Evolutionary conservation across 257 asterid species (phyloP).

Genomic region (Capsicum pubescens): DNA sequence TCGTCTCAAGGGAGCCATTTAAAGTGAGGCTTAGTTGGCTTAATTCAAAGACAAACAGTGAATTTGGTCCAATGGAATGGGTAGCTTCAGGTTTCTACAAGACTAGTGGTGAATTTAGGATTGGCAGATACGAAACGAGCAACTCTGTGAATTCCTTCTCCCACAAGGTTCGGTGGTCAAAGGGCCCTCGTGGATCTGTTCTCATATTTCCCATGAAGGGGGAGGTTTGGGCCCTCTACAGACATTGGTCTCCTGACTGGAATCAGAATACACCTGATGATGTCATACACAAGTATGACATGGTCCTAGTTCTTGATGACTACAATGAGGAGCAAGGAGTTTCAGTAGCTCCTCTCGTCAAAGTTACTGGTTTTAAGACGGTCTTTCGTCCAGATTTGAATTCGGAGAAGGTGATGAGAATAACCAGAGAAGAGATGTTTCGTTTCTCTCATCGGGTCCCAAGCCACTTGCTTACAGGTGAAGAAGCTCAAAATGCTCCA

Average conservation of each 20-base stretch:
- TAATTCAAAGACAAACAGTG: constrained; percentile 41
- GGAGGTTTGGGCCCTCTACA: constrained; percentile 43
- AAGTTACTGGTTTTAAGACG: constrained; percentile 40
- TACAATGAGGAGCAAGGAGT: constrained; percentile 41
- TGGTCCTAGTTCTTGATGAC: constrained; percentile 41
- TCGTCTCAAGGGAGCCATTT: constrained; percentile 39
- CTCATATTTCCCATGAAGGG: constrained; percentile 39
- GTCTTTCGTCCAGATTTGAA: constrained; percentile 35
- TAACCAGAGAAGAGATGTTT: constrained; percentile 46
- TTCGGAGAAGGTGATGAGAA: constrained; percentile 25
- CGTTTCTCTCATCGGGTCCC: constrained; percentile 48
- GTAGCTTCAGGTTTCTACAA: constrained; percentile 43
- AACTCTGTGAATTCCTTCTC: constrained; percentile 40
- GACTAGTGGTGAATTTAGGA: constrained; percentile 45
- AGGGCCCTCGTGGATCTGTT: constrained; percentile 40
- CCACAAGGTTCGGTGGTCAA: constrained; percentile 42
- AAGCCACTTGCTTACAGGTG: constrained; percentile 39
- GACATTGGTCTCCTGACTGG: constrained; percentile 45
- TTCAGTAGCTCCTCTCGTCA: constrained; percentile 40
- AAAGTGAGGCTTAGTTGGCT: constrained; percentile 46
- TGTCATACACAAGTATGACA: constrained; percentile 44
- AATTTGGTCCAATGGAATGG: constrained; percentile 42
- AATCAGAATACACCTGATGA: constrained; percentile 39
- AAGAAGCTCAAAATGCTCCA: constrained; percentile 43
- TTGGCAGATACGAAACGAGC: constrained; percentile 34